A percentile compares a stretch with the other conserved stretches of the same genome.
These are phyloP conservation scores for Butyriboletus loyo DNA, from an alignment of 768 basidiomycete species.

Conservation along the genomic window DNA sequence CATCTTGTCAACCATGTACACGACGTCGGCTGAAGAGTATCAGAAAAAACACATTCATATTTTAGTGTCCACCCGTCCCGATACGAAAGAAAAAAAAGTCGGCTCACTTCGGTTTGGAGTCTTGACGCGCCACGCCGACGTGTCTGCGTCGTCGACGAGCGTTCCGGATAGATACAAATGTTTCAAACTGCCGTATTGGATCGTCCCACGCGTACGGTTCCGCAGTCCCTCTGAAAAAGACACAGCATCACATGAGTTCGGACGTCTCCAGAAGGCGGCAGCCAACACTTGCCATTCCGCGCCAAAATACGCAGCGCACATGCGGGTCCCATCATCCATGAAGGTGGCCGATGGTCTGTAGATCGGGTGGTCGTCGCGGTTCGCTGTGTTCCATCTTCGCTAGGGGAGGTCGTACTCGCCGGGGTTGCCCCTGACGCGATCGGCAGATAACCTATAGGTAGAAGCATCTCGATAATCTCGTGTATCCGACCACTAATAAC, in stretches of 20 bases:
- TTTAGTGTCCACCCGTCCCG: not conserved
- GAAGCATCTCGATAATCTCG: slow-evolving; percentile 19
- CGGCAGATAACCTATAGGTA: slow-evolving; percentile 10
- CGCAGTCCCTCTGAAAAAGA: slow-evolving; percentile 12
- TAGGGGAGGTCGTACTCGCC: not conserved
- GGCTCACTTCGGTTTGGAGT: slow-evolving; percentile 18
- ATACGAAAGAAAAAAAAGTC: not conserved
- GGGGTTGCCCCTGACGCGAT: not conserved
- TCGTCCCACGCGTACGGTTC: not conserved
- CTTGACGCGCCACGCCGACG: slow-evolving; percentile 10
- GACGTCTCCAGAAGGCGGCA: not conserved
- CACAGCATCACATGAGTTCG: not conserved
- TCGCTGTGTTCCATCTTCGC: not conserved
- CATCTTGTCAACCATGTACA: slow-evolving; percentile 18
- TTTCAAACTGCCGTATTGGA: slow-evolving; percentile 17
- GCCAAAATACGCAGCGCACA: slow-evolving; percentile 22
- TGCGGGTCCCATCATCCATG: slow-evolving; percentile 25
- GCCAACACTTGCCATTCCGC: slow-evolving; percentile 6
- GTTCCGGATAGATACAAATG: slow-evolving; percentile 13
- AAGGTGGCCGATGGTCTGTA: not conserved
- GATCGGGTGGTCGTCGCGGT: not conserved
- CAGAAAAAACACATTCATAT: not conserved
- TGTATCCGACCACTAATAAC: slow-evolving; percentile 3
- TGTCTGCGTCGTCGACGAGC: slow-evolving; percentile 15
- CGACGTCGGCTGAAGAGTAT: slow-evolving; percentile 11